A percentile compares a stretch with the other conserved stretches of the same genome.
Evolutionary conservation across 1,284 basidiomycete genomes (phyloP).

Genomic region (Microbotryum silenes-acaulis): DNA sequence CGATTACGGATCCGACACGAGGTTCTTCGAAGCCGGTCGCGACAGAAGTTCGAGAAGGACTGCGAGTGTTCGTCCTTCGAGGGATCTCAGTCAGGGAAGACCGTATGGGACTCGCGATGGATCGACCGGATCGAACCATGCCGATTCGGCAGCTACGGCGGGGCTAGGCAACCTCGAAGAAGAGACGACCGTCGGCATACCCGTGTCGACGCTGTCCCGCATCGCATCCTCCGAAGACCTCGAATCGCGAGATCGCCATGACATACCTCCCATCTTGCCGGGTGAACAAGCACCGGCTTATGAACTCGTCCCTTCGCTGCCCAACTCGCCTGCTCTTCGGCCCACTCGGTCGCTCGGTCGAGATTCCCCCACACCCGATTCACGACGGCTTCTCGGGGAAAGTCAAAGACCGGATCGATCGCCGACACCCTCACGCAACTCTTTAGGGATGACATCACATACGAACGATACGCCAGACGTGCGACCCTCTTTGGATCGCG

Average conservation of each 20-base stretch:
- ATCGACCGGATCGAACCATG: background rate
- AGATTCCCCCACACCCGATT: background rate
- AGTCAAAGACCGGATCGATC: constrained; percentile 5
- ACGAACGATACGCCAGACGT: background rate
- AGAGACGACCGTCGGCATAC: background rate
- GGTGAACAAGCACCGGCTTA: constrained; percentile 27
- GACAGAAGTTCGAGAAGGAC: constrained; percentile 16
- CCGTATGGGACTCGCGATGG: constrained; percentile 18
- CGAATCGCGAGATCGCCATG: background rate
- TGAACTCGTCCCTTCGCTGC: constrained; percentile 19
- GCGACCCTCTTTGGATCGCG: constrained; percentile 4
- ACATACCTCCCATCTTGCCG: constrained; percentile 18
- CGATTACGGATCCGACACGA: background rate
- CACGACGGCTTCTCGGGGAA: background rate
- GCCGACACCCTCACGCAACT: constrained; percentile 15
- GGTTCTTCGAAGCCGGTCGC: constrained; percentile 6
- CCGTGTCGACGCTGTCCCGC: constrained; percentile 11
- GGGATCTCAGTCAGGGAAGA: constrained; percentile 21
- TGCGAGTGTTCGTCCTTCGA: constrained; percentile 20
- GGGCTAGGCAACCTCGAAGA: background rate
- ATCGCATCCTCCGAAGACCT: constrained; percentile 18
- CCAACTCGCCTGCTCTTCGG: constrained; percentile 4
- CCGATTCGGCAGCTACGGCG: background rate
- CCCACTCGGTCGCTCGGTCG: constrained; percentile 1
- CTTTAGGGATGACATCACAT: constrained; percentile 7